phyloP scores from a whole-genome alignment of 2,329 filamentous ascomycete species.

The Claviceps sp. region DNA sequence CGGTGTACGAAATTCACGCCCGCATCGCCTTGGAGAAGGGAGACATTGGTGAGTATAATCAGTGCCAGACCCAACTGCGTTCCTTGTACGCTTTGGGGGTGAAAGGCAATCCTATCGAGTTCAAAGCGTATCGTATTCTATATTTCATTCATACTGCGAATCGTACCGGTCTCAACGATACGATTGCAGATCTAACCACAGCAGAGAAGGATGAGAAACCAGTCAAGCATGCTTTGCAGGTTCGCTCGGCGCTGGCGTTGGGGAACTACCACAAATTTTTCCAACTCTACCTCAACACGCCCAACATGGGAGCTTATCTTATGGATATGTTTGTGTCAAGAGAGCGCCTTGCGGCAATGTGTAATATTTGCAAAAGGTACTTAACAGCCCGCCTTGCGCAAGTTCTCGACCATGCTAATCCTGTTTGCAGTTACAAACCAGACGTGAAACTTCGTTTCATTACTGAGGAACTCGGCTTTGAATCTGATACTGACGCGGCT shows the following conservation, averaged over 20 bases:
- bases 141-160: constrained; percentile 99
- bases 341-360: constrained; percentile 80
- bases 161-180: constrained; percentile 93
- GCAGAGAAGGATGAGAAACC: constrained; percentile 80
- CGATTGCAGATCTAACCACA: constrained; percentile 95
- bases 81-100: constrained; percentile 78
- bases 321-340: constrained; percentile 99
- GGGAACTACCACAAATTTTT: constrained; percentile 98
- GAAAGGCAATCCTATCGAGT: constrained; percentile 84
- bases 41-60: constrained; percentile 99
- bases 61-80: constrained; percentile 96
- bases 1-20: constrained; percentile 93
- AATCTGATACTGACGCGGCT: constrained; percentile 78
- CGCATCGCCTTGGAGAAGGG: constrained; percentile 95
- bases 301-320: constrained; percentile 93
- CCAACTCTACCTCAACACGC: constrained; percentile 84
- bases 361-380: constrained; percentile 89
- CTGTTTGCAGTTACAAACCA: constrained; percentile 66
- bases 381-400: background rate
- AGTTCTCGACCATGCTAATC: background rate
- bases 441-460: constrained; percentile 82
- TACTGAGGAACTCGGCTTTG: constrained; percentile 91
- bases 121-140: constrained; percentile 97
- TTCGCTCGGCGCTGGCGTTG: constrained; percentile 80
- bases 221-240: constrained; percentile 82